phyloP scores from a whole-genome alignment of 129 eudicot species.

The Tagetes erecta region DNA sequence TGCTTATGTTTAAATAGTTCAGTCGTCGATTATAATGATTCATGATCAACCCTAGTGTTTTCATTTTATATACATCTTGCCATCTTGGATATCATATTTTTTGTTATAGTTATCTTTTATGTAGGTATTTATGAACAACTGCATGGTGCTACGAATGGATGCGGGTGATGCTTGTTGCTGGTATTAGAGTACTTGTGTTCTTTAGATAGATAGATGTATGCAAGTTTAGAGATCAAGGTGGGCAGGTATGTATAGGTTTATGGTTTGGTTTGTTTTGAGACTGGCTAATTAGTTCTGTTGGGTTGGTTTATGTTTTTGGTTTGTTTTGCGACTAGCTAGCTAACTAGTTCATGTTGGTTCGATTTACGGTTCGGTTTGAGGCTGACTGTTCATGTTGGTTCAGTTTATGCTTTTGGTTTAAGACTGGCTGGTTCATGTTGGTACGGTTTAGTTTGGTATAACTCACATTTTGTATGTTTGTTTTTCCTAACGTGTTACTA shows the following conservation, averaged over 20 bases:
- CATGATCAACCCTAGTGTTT: too few species aligned
- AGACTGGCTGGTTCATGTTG: neutral
- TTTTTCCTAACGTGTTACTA: too few species aligned
- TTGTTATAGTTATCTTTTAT: neutral
- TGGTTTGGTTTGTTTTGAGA: neutral
- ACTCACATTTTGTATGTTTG: neutral
- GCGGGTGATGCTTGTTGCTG: conserved; percentile 4
- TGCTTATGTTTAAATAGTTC: too few species aligned
- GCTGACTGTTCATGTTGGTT: too few species aligned
- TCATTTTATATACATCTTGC: neutral
- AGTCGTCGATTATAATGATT: too few species aligned
- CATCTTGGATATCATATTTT: neutral
- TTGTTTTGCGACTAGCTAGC: too few species aligned
- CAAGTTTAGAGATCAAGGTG: too few species aligned
- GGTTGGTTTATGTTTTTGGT: too few species aligned
- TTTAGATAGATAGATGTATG: too few species aligned
- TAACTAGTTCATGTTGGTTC: too few species aligned
- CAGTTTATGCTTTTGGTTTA: too few species aligned
- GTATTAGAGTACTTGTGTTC: neutral
- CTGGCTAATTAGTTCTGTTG: neutral
- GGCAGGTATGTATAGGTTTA: neutral
- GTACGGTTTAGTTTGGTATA: neutral
- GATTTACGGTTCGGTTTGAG: too few species aligned
- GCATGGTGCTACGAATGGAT: neutral
- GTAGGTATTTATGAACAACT: neutral